phyloP scores from a whole-genome alignment of 331 rosid genomes.

The Malus hybrid region DNA sequence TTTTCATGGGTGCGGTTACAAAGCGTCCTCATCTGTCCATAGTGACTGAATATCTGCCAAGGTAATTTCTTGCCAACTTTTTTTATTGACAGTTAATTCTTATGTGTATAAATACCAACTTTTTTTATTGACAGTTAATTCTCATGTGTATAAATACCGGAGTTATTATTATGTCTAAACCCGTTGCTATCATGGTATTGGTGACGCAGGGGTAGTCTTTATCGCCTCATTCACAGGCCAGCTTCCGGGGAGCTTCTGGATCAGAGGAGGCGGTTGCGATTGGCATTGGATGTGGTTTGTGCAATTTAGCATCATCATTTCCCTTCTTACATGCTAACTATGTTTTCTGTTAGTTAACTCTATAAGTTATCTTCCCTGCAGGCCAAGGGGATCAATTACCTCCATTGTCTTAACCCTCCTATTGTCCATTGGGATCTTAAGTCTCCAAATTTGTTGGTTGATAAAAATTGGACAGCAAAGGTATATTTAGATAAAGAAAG shows the following conservation, averaged over 20 bases:
- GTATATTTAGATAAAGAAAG: slow-evolving; percentile 23
- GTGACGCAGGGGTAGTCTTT: slow-evolving; percentile 74
- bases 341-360: neutral
- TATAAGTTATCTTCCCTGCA: slow-evolving; percentile 21
- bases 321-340: neutral
- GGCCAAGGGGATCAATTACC: slow-evolving; percentile 99
- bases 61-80: slow-evolving; percentile 27
- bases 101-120: no score
- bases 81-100: neutral
- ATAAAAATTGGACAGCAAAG: slow-evolving; percentile 93
- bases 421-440: slow-evolving; percentile 97
- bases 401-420: slow-evolving; percentile 88
- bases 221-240: slow-evolving; percentile 84
- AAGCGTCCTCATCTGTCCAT: slow-evolving; percentile 83
- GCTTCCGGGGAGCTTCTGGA: slow-evolving; percentile 73
- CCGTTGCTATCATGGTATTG: slow-evolving; percentile 2
- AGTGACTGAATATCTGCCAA: slow-evolving; percentile 87
- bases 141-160: neutral
- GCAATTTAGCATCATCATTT: neutral
- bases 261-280: slow-evolving; percentile 71
- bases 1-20: slow-evolving; percentile 98
- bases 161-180: neutral
- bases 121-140: neutral
- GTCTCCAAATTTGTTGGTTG: slow-evolving; percentile 93
- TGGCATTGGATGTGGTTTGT: slow-evolving; percentile 95